A percentile compares a stretch with the other conserved stretches of the same genome.
phyloP scores from a whole-genome alignment of 805 yeast species.

The Kazachstania africana region DNA sequence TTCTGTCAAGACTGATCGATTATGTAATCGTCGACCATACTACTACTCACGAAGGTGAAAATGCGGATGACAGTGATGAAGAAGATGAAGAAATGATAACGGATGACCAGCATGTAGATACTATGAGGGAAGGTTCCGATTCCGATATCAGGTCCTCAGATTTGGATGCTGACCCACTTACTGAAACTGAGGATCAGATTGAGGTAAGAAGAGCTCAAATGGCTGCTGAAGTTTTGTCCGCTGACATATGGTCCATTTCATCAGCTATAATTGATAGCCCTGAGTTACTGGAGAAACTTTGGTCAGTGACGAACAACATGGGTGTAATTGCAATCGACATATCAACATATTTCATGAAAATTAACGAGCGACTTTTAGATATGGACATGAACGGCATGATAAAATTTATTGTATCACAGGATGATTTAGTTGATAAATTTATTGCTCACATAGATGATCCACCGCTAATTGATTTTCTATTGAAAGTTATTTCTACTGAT shows the following conservation, averaged over 20 bases:
- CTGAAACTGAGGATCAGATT: slow-evolving; percentile 29
- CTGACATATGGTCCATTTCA: slow-evolving; percentile 89
- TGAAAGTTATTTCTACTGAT: slow-evolving; percentile 86
- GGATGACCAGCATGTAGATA: slow-evolving; percentile 11
- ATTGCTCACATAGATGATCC: slow-evolving; percentile 84
- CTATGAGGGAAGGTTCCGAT: slow-evolving; percentile 24
- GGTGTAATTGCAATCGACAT: slow-evolving; percentile 60
- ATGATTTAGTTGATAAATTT: slow-evolving; percentile 65
- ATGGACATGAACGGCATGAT: slow-evolving; percentile 77
- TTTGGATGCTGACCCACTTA: slow-evolving; percentile 16
- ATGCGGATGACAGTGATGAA: slow-evolving; percentile 3
- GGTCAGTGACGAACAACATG: slow-evolving; percentile 66
- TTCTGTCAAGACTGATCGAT: slow-evolving; percentile 55
- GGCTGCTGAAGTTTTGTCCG: slow-evolving; percentile 81
- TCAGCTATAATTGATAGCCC: slow-evolving; percentile 76
- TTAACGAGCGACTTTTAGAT: slow-evolving; percentile 80
- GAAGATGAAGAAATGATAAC: slow-evolving; percentile 6
- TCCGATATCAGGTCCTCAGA: neutral
- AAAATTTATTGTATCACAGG: slow-evolving; percentile 55
- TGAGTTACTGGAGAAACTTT: slow-evolving; percentile 52
- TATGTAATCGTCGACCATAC: slow-evolving; percentile 38
- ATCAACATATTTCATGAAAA: slow-evolving; percentile 83
- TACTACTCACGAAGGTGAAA: slow-evolving; percentile 2
- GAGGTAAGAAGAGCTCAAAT: slow-evolving; percentile 42
- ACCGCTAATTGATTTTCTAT: slow-evolving; percentile 82